phyloP scores from a whole-genome alignment of 73 alveolate species.

The Uronychia setigera region DNA sequence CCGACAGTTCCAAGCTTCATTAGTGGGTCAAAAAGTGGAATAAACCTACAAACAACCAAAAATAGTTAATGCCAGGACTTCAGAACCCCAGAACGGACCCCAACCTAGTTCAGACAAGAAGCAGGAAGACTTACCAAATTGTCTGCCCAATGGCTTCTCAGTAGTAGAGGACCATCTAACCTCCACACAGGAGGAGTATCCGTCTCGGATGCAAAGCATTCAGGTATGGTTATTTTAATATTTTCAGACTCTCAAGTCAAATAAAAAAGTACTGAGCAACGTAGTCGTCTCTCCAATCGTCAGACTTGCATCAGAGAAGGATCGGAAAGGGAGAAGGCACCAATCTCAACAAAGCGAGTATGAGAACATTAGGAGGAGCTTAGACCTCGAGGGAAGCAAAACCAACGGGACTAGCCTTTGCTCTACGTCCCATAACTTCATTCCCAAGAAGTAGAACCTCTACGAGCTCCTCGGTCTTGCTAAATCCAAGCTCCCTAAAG shows the following conservation, averaged over 20 bases:
- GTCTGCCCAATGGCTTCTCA: neutral
- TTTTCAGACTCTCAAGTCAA: neutral
- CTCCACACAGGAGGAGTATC: neutral
- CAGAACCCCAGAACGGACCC: neutral
- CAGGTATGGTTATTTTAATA: neutral
- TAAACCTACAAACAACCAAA: neutral
- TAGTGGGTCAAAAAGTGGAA: neutral
- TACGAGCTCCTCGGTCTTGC: neutral
- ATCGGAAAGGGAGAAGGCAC: neutral
- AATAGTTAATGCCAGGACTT: neutral
- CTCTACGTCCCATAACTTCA: neutral
- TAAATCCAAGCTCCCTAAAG: neutral
- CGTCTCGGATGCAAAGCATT: neutral
- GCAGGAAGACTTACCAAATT: neutral
- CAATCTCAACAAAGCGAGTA: neutral
- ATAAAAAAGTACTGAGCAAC: neutral
- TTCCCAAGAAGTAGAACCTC: neutral
- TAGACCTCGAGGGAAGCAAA: neutral
- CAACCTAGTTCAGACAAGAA: neutral
- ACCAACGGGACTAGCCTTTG: neutral
- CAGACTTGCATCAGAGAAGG: neutral
- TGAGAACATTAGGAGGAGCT: neutral
- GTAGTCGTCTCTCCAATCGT: neutral
- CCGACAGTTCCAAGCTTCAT: neutral
- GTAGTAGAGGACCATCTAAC: neutral